These are phyloP conservation scores for Ganoderma sinense DNA, from an alignment of 1,284 basidiomycete species.

Conservation along the genomic window DNA sequence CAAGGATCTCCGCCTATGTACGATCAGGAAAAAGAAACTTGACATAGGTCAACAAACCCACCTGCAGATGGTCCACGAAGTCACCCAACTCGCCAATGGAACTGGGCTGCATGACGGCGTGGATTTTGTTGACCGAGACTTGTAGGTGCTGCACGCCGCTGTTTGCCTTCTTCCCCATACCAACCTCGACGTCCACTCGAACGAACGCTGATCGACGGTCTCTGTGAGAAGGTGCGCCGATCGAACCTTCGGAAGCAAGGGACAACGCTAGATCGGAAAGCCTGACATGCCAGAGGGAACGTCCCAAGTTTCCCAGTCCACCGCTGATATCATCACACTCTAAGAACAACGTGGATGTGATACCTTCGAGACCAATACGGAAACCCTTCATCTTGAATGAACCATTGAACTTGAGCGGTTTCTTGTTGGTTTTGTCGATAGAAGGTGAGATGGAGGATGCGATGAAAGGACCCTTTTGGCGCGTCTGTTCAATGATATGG, in stretches of 20 bases:
- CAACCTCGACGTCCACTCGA: slow-evolving; percentile 71
- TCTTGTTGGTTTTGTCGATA: slow-evolving; percentile 11
- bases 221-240: slow-evolving; percentile 55
- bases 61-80: slow-evolving; percentile 85
- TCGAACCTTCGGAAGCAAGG: slow-evolving; percentile 63
- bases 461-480: slow-evolving; percentile 45
- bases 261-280: slow-evolving; percentile 79
- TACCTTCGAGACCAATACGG: slow-evolving; percentile 76
- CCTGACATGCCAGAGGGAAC: slow-evolving; percentile 65
- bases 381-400: slow-evolving; percentile 80
- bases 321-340: slow-evolving; percentile 80
- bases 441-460: slow-evolving; percentile 13
- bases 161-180: slow-evolving; percentile 41
- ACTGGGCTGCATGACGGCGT: slow-evolving; percentile 92
- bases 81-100: slow-evolving; percentile 90
- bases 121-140: slow-evolving; percentile 74
- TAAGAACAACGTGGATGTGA: slow-evolving; percentile 73
- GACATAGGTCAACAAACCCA: slow-evolving; percentile 36
- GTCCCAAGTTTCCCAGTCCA: slow-evolving; percentile 50
- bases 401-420: slow-evolving; percentile 48
- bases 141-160: slow-evolving; percentile 52
- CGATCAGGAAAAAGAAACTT: slow-evolving; percentile 15
- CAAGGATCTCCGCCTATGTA: slow-evolving; percentile 72
- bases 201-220: slow-evolving; percentile 84
- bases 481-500: slow-evolving; percentile 66